These are phyloP conservation scores for Petrea volubilis DNA, from an alignment of 257 asterid genomes.

Conservation along the genomic window DNA sequence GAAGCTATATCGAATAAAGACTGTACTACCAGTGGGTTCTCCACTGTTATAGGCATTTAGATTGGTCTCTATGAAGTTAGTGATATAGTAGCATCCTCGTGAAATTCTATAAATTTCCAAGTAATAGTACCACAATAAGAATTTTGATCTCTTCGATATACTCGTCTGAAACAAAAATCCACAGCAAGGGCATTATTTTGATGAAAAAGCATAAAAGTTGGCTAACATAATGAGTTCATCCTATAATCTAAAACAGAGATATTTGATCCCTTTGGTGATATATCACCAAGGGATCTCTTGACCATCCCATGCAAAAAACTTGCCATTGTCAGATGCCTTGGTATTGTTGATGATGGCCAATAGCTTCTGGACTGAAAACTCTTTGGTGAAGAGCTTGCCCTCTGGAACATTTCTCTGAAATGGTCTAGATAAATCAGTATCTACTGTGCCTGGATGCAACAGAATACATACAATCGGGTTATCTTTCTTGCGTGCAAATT, in stretches of 20 bases:
- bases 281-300: constrained; percentile 84
- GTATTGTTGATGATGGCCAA: constrained; percentile 59
- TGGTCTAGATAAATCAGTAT: constrained; percentile 91
- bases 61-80: not conserved
- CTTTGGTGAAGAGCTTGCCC: constrained; percentile 80
- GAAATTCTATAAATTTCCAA: constrained; percentile 2
- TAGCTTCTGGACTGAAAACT: constrained; percentile 76
- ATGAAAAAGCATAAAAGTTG: not conserved
- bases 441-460: constrained; percentile 98
- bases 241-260: constrained; percentile 1
- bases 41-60: not conserved
- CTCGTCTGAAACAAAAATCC: not conserved
- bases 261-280: not conserved
- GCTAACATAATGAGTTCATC: not conserved
- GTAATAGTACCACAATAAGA: constrained; percentile 13
- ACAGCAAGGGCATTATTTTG: not conserved
- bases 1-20: constrained; percentile 36
- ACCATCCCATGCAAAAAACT: constrained; percentile 97
- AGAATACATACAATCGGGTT: constrained; percentile 79
- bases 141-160: constrained; percentile 11
- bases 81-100: not conserved
- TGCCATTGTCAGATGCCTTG: constrained; percentile 71
- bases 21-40: constrained; percentile 20
- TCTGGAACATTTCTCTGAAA: constrained; percentile 78
- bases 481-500: constrained; percentile 72